Percentiles rank a stretch among this genome's conserved stretches.
Conservation (phyloP, 2,329 filamentous ascomycete genomes). For the Nemania sp. region DNA sequence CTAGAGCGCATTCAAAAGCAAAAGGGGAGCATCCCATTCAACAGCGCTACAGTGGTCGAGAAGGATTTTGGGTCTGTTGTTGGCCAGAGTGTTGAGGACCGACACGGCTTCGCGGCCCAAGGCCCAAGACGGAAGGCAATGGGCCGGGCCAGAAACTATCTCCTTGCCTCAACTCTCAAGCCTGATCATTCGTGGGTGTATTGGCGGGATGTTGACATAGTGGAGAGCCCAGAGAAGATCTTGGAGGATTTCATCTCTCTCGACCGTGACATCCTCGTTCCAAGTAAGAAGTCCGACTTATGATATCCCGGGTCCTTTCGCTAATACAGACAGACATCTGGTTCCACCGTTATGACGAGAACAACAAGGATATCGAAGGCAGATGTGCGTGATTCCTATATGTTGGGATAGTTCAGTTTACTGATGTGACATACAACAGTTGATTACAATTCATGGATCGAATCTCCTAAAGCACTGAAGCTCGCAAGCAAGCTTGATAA, state of each 20-base stretch:
- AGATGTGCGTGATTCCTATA: conserved; percentile 73
- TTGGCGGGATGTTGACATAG: conserved; percentile 97
- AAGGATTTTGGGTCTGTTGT: conserved; percentile 87
- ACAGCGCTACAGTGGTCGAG: conserved; percentile 84
- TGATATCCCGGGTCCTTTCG: neutral
- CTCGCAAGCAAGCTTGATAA: conserved; percentile 80
- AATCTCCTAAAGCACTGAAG: conserved; percentile 85
- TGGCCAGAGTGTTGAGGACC: conserved; percentile 83
- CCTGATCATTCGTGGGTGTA: conserved; percentile 98
- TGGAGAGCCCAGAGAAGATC: conserved; percentile 87
- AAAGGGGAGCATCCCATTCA: conserved; percentile 84
- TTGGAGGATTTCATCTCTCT: conserved; percentile 96
- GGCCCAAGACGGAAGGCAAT: conserved; percentile 91
- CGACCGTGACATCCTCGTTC: conserved; percentile 91
- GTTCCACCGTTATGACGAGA: conserved; percentile 86
- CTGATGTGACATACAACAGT: conserved; percentile 64
- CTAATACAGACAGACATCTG: conserved; percentile 77
- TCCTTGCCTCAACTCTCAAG: conserved; percentile 85
- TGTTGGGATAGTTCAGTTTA: neutral
- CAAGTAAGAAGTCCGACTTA: conserved; percentile 73
- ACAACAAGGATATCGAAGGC: conserved; percentile 89
- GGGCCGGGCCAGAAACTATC: conserved; percentile 90
- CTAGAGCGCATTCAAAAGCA: conserved; percentile 88
- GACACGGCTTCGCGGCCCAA: conserved; percentile 88
- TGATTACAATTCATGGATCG: conserved; percentile 99